Conservation (phyloP, 768 basidiomycete species). For the Leccinum boreale region DNA sequence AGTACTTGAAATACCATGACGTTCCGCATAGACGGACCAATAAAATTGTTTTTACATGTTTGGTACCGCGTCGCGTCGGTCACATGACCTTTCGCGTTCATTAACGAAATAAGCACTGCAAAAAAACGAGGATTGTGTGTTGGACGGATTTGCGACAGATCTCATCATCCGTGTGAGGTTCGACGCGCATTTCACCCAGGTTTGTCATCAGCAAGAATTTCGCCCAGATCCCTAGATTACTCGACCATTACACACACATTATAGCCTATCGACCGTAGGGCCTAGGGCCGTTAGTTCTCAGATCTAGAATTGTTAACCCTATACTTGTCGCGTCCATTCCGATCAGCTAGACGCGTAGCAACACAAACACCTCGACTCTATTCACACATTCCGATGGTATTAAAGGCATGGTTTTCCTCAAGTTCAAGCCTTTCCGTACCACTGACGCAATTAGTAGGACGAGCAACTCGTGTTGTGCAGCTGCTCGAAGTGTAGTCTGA, state of each 20-base stretch:
- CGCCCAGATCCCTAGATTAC: not conserved
- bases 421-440: not conserved
- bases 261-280: not conserved
- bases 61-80: constrained; percentile 34
- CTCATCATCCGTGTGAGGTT: not conserved
- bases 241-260: not conserved
- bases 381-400: not conserved
- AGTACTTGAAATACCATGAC: constrained; percentile 23
- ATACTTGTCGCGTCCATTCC: not conserved
- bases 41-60: constrained; percentile 28
- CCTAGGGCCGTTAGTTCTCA: too few relatives aligned
- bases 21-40: constrained; percentile 18
- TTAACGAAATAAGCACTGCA: not conserved
- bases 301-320: too few relatives aligned
- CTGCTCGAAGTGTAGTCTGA: not conserved
- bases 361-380: not conserved
- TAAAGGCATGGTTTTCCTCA: not conserved
- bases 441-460: not conserved
- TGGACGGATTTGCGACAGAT: not conserved
- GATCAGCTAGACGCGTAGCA: not conserved
- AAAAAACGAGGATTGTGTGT: too few relatives aligned
- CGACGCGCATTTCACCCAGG: not conserved
- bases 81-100: constrained; percentile 32
- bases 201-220: not conserved
- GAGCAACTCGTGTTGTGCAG: not conserved